These are phyloP conservation scores for Cytidiella melzeri DNA, from an alignment of 768 basidiomycete genomes.

Conservation along the genomic window DNA sequence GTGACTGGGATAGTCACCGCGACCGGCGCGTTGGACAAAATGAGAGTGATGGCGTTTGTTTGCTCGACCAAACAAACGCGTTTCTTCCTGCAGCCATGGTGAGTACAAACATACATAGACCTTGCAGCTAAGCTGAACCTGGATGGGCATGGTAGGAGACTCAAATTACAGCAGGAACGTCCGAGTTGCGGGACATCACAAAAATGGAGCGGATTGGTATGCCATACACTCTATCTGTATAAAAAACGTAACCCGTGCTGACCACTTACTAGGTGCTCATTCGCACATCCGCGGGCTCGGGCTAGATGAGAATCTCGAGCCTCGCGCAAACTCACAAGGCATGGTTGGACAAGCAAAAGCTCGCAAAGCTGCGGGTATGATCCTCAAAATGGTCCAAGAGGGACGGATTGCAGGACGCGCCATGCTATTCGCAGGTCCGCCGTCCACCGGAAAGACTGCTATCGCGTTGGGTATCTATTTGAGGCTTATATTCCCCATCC, in stretches of 20 bases:
- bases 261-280: conserved; percentile 58
- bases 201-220: conserved; percentile 91
- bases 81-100: conserved; percentile 23
- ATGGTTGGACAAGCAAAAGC: conserved; percentile 98
- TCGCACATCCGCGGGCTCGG: conserved; percentile 96
- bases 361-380: conserved; percentile 95
- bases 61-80: conserved; percentile 30
- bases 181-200: conserved; percentile 79
- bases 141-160: conserved; percentile 53
- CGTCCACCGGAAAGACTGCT: conserved; percentile 96
- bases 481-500: background rate
- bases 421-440: conserved; percentile 96
- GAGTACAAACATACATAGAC: too few species aligned
- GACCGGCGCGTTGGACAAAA: background rate
- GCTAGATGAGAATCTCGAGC: conserved; percentile 87
- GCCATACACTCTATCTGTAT: conserved; percentile 6
- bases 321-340: conserved; percentile 82
- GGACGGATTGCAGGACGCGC: conserved; percentile 93
- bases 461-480: conserved; percentile 80
- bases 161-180: conserved; percentile 71
- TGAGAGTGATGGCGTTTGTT: conserved; percentile 18
- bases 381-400: conserved; percentile 97
- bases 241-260: conserved; percentile 6
- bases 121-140: too few species aligned
- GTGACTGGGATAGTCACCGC: background rate